Conservation (phyloP, 495 filamentous ascomycete species). For the Cudoniella acicularis region DNA sequence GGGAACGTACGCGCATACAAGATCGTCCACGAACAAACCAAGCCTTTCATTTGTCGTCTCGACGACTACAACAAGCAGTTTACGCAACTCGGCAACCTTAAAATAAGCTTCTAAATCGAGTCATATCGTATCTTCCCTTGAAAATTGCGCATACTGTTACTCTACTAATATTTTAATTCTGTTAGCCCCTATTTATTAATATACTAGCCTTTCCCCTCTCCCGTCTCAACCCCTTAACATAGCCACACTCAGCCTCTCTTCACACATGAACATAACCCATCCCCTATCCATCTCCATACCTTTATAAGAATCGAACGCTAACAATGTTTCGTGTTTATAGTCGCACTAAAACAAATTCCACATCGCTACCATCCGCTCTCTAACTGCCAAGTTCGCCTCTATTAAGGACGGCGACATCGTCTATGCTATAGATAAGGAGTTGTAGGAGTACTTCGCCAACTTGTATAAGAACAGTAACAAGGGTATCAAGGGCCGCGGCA, state of each 20-base stretch:
- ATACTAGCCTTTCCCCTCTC: no score
- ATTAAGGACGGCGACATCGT: slow-evolving; percentile 60
- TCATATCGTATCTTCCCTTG: neutral
- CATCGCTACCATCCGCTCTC: slow-evolving; percentile 58
- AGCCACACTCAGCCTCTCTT: neutral
- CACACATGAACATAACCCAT: neutral
- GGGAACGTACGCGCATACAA: slow-evolving; percentile 87
- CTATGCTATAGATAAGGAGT: slow-evolving; percentile 63
- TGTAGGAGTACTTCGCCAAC: slow-evolving; percentile 82
- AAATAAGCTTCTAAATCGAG: slow-evolving; percentile 46
- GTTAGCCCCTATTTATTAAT: no score
- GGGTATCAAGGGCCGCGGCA: slow-evolving; percentile 89
- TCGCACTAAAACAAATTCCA: slow-evolving; percentile 96
- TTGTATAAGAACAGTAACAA: slow-evolving; percentile 95
- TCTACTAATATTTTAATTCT: no score
- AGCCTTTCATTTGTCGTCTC: slow-evolving; percentile 76
- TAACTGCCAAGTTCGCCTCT: slow-evolving; percentile 71
- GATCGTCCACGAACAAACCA: slow-evolving; percentile 72
- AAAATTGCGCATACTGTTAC: neutral
- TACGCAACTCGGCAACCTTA: slow-evolving; percentile 84
- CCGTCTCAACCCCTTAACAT: neutral
- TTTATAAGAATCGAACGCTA: neutral
- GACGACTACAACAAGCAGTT: slow-evolving; percentile 83
- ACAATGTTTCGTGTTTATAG: slow-evolving; percentile 37
- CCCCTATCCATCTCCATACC: neutral